A percentile compares a stretch with the other conserved stretches of the same genome.
Conservation (phyloP, 306 rosid genomes). For the Lathyrus aphaca region DNA sequence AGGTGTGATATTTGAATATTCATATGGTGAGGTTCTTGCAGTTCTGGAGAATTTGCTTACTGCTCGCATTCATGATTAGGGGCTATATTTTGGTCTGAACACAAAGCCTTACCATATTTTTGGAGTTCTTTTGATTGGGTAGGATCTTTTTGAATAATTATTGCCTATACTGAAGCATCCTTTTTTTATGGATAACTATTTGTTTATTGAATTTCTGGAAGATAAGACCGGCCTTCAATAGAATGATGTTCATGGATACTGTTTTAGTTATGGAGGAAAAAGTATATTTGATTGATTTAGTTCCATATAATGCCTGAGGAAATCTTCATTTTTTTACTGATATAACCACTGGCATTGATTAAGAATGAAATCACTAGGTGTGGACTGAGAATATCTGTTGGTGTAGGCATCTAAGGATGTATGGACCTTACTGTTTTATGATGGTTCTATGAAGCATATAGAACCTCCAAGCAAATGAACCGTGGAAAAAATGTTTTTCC, state of each 20-base stretch:
- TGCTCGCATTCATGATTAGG: constrained; percentile 38
- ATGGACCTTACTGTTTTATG: constrained; percentile 23
- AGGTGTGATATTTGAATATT: constrained; percentile 39
- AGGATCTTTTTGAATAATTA: constrained; percentile 35
- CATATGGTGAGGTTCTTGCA: constrained; percentile 47
- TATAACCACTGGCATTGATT: constrained; percentile 12
- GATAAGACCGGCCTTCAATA: constrained; percentile 28
- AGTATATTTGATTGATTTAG: constrained; percentile 38
- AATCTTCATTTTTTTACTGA: constrained; percentile 10
- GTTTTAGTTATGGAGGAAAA: constrained; percentile 34
- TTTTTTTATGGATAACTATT: constrained; percentile 22
- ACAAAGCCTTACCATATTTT: constrained; percentile 31
- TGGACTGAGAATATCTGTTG: constrained; percentile 22
- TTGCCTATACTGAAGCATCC: constrained; percentile 22
- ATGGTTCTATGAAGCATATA: constrained; percentile 17
- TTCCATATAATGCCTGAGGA: constrained; percentile 38
- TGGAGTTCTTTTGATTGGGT: constrained; percentile 36
- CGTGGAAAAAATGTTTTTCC: constrained; percentile 18
- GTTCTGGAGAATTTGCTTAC: constrained; percentile 42
- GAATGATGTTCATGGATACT: constrained; percentile 36
- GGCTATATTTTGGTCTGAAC: constrained; percentile 36
- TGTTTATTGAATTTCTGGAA: constrained; percentile 39
- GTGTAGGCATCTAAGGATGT: constrained; percentile 35
- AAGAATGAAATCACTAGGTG: constrained; percentile 27
- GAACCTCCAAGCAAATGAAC: constrained; percentile 17